A percentile compares a stretch with the other conserved stretches of the same genome.
phyloP scores from a whole-genome alignment of 2,329 filamentous ascomycete genomes.

The Epichloe uncinata region DNA sequence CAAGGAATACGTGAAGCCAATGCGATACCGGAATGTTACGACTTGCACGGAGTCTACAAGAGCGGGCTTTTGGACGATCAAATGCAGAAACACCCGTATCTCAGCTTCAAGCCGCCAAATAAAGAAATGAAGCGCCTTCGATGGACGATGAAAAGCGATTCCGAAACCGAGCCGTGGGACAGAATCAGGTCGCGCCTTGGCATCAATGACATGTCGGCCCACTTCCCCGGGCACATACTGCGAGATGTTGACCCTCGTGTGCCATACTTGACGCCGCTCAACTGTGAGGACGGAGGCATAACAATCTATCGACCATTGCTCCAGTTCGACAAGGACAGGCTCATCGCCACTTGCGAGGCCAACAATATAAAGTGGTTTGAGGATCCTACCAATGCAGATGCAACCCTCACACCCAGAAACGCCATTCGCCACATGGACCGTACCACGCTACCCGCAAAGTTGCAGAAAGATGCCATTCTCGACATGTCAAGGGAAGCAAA shows the following conservation, averaged over 20 bases:
- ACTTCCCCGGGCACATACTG: slow-evolving; percentile 14
- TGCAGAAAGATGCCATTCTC: slow-evolving; percentile 53
- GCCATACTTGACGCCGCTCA: slow-evolving; percentile 22
- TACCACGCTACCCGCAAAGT: slow-evolving; percentile 51
- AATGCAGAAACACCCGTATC: slow-evolving; percentile 18
- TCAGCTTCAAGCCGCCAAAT: slow-evolving; percentile 22
- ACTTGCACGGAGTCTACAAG: slow-evolving; percentile 56
- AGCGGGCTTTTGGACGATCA: slow-evolving; percentile 46
- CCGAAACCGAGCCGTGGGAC: slow-evolving; percentile 11
- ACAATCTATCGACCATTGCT: slow-evolving; percentile 57
- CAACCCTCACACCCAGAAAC: slow-evolving; percentile 66
- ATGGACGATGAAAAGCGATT: slow-evolving; percentile 16
- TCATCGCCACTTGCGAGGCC: slow-evolving; percentile 63
- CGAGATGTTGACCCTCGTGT: slow-evolving; percentile 10
- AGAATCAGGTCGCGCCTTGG: slow-evolving; percentile 7
- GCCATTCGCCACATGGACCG: slow-evolving; percentile 56
- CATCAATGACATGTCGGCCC: slow-evolving; percentile 12
- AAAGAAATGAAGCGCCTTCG: slow-evolving; percentile 19
- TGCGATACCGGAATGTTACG: slow-evolving; percentile 74
- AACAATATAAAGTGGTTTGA: slow-evolving; percentile 63
- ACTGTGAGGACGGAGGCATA: slow-evolving; percentile 52
- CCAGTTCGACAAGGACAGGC: slow-evolving; percentile 53
- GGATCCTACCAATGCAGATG: slow-evolving; percentile 70
- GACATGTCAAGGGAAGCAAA: slow-evolving; percentile 41
- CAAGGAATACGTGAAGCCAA: slow-evolving; percentile 51